phyloP scores from a whole-genome alignment of 2,329 filamentous ascomycete species.

The Neobulgaria alba region DNA sequence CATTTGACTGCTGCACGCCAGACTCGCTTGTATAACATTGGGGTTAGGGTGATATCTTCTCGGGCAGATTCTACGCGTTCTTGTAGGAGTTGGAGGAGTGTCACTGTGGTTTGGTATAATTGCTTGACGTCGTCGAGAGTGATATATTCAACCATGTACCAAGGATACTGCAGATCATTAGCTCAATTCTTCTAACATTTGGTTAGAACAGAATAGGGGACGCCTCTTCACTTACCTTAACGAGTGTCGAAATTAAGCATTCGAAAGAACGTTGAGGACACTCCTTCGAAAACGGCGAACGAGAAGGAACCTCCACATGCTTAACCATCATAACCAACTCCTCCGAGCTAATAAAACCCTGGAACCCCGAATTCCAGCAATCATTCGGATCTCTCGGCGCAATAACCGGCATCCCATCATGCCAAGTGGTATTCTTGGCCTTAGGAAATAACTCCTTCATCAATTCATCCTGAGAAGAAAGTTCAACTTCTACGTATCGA shows the following conservation, averaged over 20 bases:
- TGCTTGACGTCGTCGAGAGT: conserved; percentile 47
- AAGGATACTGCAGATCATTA: conserved; percentile 42
- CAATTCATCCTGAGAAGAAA: conserved; percentile 46
- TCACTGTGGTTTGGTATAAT: conserved; percentile 42
- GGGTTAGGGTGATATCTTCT: conserved; percentile 39
- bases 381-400: conserved; percentile 30
- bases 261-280: conserved; percentile 59
- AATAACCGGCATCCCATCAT: conserved; percentile 37
- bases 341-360: conserved; percentile 51
- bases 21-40: conserved; percentile 45
- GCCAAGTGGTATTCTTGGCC: conserved; percentile 48
- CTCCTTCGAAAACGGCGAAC: conserved; percentile 51
- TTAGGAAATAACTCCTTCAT: conserved; percentile 56
- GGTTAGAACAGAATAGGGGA: conserved; percentile 27
- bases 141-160: conserved; percentile 48
- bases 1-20: conserved; percentile 45
- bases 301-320: conserved; percentile 51
- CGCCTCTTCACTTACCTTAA: conserved; percentile 23
- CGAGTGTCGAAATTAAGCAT: conserved; percentile 50
- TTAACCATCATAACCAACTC: conserved; percentile 57
- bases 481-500: conserved; percentile 46
- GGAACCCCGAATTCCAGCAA: conserved; percentile 42
- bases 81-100: conserved; percentile 40
- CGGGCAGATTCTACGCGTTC: conserved; percentile 33
- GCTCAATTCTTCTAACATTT: not conserved